Conservation (phyloP, 345 rosid species). For the Rhodamnia rubescens region DNA sequence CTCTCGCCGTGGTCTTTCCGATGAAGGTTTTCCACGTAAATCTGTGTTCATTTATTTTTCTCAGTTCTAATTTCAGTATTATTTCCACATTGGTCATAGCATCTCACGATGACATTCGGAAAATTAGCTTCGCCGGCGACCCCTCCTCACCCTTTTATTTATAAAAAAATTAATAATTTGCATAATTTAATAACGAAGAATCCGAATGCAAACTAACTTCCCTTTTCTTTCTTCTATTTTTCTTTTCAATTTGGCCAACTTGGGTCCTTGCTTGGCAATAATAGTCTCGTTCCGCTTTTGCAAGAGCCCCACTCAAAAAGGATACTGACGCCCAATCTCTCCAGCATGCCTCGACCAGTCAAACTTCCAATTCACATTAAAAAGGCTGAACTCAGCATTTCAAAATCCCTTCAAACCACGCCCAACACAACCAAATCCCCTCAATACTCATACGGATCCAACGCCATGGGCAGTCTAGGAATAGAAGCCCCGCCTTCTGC, state of each 20-base stretch:
- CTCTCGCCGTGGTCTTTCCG: too few relatives aligned
- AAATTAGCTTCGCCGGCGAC: neutral
- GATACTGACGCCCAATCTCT: neutral
- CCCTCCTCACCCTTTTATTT: neutral
- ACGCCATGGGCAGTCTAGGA: constrained; percentile 11
- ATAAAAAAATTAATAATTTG: neutral
- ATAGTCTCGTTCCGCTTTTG: neutral
- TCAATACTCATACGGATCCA: neutral
- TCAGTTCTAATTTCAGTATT: too few relatives aligned
- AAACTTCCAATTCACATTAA: neutral
- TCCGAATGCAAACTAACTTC: neutral
- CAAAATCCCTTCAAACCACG: neutral
- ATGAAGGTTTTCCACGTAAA: too few relatives aligned
- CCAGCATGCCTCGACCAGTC: neutral
- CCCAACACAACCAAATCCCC: neutral
- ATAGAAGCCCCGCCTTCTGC: constrained; percentile 1
- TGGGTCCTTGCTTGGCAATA: too few relatives aligned
- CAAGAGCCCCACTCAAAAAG: neutral
- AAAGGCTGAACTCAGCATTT: neutral
- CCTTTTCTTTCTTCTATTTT: neutral
- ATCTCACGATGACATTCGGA: neutral
- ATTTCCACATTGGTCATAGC: too few relatives aligned
- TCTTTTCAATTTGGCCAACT: neutral
- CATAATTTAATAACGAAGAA: neutral
- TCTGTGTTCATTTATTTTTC: too few relatives aligned